A percentile compares a stretch with the other conserved stretches of the same genome.
Evolutionary conservation across 768 basidiomycete genomes (phyloP).

Genomic region (Ramaria rubella): DNA sequence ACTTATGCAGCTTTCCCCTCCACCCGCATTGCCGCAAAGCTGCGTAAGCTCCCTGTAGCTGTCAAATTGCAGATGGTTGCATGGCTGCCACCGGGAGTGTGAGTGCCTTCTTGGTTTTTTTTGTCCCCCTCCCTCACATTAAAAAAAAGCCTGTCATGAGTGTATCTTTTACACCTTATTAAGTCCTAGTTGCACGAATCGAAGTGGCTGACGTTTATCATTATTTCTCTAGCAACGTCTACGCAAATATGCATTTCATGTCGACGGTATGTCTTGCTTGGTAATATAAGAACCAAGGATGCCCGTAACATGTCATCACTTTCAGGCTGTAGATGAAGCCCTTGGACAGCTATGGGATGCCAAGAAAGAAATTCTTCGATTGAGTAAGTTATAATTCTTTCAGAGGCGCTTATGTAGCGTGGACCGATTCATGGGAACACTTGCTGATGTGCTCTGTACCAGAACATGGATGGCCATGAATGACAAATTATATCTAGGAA

Average conservation of each 20-base stretch:
- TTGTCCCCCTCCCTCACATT: not conserved
- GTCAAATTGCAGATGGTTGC: conserved; percentile 9
- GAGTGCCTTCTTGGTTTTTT: not conserved
- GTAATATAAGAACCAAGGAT: not conserved
- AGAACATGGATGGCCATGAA: conserved; percentile 2
- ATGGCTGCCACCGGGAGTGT: conserved; percentile 8
- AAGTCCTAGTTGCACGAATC: too few relatives aligned
- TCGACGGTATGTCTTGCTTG: not conserved
- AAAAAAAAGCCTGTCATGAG: too few relatives aligned
- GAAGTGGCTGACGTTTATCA: not conserved
- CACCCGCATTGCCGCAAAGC: not conserved
- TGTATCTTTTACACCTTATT: too few relatives aligned
- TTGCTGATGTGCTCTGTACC: not conserved
- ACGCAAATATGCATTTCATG: conserved; percentile 3
- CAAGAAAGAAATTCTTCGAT: conserved; percentile 7
- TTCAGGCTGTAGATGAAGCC: conserved; percentile 7
- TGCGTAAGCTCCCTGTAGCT: not conserved
- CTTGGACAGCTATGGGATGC: conserved; percentile 4
- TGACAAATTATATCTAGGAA: too few relatives aligned
- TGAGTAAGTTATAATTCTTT: conserved; percentile 4
- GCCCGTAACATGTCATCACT: not conserved
- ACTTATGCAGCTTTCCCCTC: conserved; percentile 4
- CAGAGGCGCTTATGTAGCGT: too few relatives aligned
- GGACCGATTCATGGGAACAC: not conserved
- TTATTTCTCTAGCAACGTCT: conserved; percentile 3